Evolutionary conservation across 2,329 filamentous ascomycete species (phyloP), one percentile per base, ranked within the genome.

Genomic region (Venturia effusa): DNA sequence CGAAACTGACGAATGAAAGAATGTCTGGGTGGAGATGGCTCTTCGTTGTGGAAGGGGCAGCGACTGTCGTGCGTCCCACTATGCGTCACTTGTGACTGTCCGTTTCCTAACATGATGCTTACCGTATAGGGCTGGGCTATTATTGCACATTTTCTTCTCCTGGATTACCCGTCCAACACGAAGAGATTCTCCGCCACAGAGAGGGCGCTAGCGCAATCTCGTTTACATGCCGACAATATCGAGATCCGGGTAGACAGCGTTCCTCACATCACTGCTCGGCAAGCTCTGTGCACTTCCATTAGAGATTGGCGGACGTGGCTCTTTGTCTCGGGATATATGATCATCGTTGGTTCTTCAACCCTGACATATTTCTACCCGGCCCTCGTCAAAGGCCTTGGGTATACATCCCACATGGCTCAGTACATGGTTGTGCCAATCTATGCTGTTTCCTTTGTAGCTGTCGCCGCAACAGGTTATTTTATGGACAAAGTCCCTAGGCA

Each of bases 361-460:
- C 73, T 83, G 17, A 79, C 77, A 2, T 83, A 83, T 72, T 83
- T 83, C 69, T 83, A 82, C 67, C 80, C 80, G 0, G 81, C 79
- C 0, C 73, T 83, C 8, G 79, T 83, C 57, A 71, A 77, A n/a
- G 79, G 77, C 2, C 75, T 84, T 0, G 80, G 80, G 24, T 83
- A 81, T 67, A 76, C 71, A 2, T 71, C 73, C 4, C 71, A 74
- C 22, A 74, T 74, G 54, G 78, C 80, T 0, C 80, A 82, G 65
- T 81, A 81, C 72, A 81, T 82, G 66, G 57, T 66, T 2, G 74
- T 82, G 2, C 81, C 81, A 24, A 83, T 84, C 64, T 84, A 83
- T 68, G 78, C 72, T 2, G 78, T 79, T 2, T 80, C 80, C 0
- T 83, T 84, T 62, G 74, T 83, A 61, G 78, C 75, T 66, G 80